phyloP scores from a whole-genome alignment of 2,329 filamentous ascomycete species.

The Fusarium clavum region DNA sequence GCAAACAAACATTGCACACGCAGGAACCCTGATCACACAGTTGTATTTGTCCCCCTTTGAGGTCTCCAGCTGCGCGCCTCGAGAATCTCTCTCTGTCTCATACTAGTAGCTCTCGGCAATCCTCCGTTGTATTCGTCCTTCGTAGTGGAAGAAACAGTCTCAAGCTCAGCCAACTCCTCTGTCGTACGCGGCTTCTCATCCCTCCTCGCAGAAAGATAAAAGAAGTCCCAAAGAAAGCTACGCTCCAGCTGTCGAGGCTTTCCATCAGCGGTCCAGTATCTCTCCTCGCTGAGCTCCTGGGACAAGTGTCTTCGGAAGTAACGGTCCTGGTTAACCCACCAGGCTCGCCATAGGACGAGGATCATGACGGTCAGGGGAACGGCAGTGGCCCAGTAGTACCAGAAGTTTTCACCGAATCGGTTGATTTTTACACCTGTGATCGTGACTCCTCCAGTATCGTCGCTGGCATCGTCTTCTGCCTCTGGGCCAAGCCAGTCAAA shows the following conservation, averaged over 20 bases:
- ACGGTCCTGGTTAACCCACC: slow-evolving; percentile 61
- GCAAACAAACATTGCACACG: not conserved
- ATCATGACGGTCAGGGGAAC: slow-evolving; percentile 58
- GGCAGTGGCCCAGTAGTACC: slow-evolving; percentile 60
- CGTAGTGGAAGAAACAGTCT: slow-evolving; percentile 31
- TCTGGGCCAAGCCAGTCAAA: slow-evolving; percentile 58
- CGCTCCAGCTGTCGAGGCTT: slow-evolving; percentile 57
- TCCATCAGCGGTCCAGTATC: slow-evolving; percentile 60
- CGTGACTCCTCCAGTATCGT: not conserved
- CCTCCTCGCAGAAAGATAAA: slow-evolving; percentile 53
- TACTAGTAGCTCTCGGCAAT: slow-evolving; percentile 17
- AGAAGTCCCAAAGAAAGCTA: slow-evolving; percentile 58
- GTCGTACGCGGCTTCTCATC: slow-evolving; percentile 44
- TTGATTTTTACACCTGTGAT: slow-evolving; percentile 26
- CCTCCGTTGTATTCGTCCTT: slow-evolving; percentile 26
- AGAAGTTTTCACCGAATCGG: slow-evolving; percentile 56
- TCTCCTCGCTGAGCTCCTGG: slow-evolving; percentile 60
- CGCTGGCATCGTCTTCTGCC: slow-evolving; percentile 45
- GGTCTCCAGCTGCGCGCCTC: slow-evolving; percentile 43
- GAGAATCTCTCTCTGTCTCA: slow-evolving; percentile 42
- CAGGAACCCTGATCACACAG: not conserved
- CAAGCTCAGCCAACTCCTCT: slow-evolving; percentile 37
- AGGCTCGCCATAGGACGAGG: slow-evolving; percentile 57
- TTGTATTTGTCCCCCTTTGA: slow-evolving; percentile 23
- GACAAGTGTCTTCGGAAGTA: slow-evolving; percentile 60